Percentiles rank a stretch among this genome's conserved stretches.
These are phyloP conservation scores for Physcomitrium patens DNA, from an alignment of 225 moss, liverwort and hornwort species.

Conservation along the genomic window DNA sequence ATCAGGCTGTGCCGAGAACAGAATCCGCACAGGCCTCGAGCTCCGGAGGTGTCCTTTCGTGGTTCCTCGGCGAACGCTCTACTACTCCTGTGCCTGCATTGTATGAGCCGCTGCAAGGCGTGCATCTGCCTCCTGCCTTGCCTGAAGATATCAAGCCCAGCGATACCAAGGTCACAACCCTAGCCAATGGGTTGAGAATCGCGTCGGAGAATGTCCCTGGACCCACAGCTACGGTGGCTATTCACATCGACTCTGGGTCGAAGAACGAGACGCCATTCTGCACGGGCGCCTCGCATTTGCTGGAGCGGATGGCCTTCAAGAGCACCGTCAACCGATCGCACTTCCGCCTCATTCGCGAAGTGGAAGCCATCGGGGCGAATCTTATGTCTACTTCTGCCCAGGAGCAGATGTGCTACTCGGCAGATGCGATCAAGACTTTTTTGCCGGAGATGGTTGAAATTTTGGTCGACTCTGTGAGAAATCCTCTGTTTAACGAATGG, in stretches of 20 bases:
- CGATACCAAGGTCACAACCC: slow-evolving; percentile 66
- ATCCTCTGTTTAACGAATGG: slow-evolving; percentile 85
- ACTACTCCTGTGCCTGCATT: slow-evolving; percentile 52
- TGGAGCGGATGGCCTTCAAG: slow-evolving; percentile 98
- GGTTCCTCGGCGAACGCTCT: slow-evolving; percentile 56
- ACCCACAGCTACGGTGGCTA: slow-evolving; percentile 69
- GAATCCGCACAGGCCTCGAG: slow-evolving; percentile 42
- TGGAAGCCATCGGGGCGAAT: slow-evolving; percentile 93
- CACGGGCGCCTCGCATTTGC: slow-evolving; percentile 79
- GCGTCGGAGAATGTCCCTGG: slow-evolving; percentile 76
- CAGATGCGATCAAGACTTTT: slow-evolving; percentile 78
- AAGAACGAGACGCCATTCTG: slow-evolving; percentile 70
- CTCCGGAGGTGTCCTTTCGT: slow-evolving; percentile 67
- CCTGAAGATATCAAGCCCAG: slow-evolving; percentile 55
- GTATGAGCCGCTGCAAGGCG: slow-evolving; percentile 71
- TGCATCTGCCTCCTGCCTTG: slow-evolving; percentile 58
- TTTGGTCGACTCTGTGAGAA: slow-evolving; percentile 76
- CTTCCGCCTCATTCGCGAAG: slow-evolving; percentile 88
- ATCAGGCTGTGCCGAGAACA: slow-evolving; percentile 47
- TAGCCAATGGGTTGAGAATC: slow-evolving; percentile 81
- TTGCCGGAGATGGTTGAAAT: slow-evolving; percentile 97
- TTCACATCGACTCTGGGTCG: slow-evolving; percentile 83
- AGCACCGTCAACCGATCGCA: slow-evolving; percentile 85
- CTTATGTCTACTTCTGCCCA: slow-evolving; percentile 79
- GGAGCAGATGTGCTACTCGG: slow-evolving; percentile 94